Conservation (phyloP, 257 asterid genomes). For the Nicotiana sylvestris region DNA sequence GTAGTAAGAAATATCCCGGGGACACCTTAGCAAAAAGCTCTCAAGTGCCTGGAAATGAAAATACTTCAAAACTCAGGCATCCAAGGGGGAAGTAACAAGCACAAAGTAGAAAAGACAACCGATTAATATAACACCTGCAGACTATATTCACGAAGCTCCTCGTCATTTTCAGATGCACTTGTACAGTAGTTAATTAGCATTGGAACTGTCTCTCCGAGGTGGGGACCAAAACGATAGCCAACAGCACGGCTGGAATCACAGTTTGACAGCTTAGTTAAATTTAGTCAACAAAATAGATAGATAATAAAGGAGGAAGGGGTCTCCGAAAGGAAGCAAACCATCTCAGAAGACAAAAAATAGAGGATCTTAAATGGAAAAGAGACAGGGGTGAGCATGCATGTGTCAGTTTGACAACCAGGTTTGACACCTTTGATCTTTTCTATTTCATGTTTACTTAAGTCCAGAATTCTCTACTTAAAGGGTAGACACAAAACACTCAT, state of each 20-base stretch:
- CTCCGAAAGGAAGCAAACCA: not conserved
- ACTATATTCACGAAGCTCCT: constrained; percentile 97
- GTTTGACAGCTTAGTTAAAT: not conserved
- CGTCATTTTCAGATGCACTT: constrained; percentile 97
- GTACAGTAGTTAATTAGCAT: constrained; percentile 73
- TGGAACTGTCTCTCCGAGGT: constrained; percentile 94
- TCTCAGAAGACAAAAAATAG: not conserved
- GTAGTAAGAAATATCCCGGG: constrained; percentile 79
- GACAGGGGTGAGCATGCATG: not conserved
- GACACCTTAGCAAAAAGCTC: constrained; percentile 92
- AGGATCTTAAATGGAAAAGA: not conserved
- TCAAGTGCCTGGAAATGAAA: constrained; percentile 72
- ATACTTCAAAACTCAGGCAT: not conserved
- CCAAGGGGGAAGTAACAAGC: not conserved
- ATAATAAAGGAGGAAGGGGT: not conserved
- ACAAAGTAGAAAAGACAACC: not conserved
- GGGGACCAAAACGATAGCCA: constrained; percentile 99
- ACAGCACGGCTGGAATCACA: constrained; percentile 77
- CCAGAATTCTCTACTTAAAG: not conserved
- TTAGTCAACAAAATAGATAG: not conserved
- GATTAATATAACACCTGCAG: constrained; percentile 61
- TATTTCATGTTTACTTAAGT: not conserved
- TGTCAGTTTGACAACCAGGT: not conserved
- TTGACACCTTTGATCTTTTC: not conserved
- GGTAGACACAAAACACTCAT: not conserved